Base-by-base conservation (phyloP, 1,284 basidiomycete species). In the Ganoderma lingzhi region DNA sequence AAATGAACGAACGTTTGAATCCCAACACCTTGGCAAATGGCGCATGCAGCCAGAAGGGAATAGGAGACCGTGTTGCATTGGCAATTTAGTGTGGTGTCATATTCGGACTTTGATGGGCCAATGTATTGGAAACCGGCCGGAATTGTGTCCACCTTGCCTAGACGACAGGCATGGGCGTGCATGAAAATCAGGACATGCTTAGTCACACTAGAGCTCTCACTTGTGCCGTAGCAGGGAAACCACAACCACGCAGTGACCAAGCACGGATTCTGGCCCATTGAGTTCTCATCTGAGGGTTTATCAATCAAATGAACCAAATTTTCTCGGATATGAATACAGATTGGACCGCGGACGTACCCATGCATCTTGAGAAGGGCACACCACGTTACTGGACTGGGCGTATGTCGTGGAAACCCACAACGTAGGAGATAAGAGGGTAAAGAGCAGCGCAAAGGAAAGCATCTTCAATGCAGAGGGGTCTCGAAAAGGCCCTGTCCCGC, bases 21-120 rank as follows among this genome's bases (percentile, higher is more conserved):
- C 19, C 8, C 35, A 10, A 1, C 9, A 6, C 0, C 5, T 44
- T 65, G 64, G 45, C 64, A 65, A 28, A 44, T 15, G 15, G 12
- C 64, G 35, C 64, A 65, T 6, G 64, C 64, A 32, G 64, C 53
- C 9, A 65, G 51, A 3, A 41, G 9, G 19, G 64, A 65, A n/a
- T 65, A 65, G 14, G 41, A 0, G 19, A 65, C 58, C 6, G 64
- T 65, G 44, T 61, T 65, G 44, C 64, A 65, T 42, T n/a, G 2
- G 42, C 64, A 65, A 32, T 23, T 23, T 23, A 2, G 9, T 6
- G 32, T 12, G 3, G 58, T 17, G 8, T 8, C 3, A 12, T 9
- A 35, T 5, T 35, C 9, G n/a, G 58, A 8, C 2, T 60, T 23
- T n/a, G 6, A 10, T 6, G 45, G 58, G 32, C 58, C 58, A 12